phyloP scores from a whole-genome alignment of 1,284 basidiomycete species.

The Tylopilus orsonianus region DNA sequence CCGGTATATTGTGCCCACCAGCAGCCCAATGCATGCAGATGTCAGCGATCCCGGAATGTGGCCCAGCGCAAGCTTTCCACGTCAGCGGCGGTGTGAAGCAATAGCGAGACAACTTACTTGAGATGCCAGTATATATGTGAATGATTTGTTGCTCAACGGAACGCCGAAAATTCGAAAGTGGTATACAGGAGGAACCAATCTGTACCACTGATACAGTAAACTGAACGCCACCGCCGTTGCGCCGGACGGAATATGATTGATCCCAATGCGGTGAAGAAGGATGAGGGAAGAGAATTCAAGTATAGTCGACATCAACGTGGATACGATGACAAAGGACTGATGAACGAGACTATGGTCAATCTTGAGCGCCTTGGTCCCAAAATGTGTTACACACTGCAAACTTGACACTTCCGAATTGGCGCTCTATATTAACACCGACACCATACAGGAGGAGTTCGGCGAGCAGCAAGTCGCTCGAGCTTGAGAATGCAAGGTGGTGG shows the following conservation, averaged over 20 bases:
- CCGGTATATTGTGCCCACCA: conserved; percentile 76
- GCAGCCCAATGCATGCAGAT: conserved; percentile 61
- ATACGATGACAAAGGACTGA: conserved; percentile 76
- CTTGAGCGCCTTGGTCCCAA: neutral
- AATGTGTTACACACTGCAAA: conserved; percentile 69
- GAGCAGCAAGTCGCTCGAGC: conserved; percentile 83
- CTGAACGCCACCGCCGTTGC: conserved; percentile 71
- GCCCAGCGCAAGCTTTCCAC: conserved; percentile 61
- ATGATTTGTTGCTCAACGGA: conserved; percentile 73
- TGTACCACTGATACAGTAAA: conserved; percentile 78
- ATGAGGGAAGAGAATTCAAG: conserved; percentile 66
- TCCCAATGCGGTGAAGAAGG: conserved; percentile 58
- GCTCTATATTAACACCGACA: conserved; percentile 72
- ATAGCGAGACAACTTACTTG: conserved; percentile 47
- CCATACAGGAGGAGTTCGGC: conserved; percentile 76
- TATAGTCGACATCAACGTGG: conserved; percentile 63
- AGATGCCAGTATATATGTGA: conserved; percentile 64
- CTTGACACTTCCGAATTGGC: conserved; percentile 85
- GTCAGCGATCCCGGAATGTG: conserved; percentile 64
- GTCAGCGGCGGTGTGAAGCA: conserved; percentile 2
- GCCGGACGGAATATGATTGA: conserved; percentile 76
- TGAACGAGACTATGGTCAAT: conserved; percentile 3
- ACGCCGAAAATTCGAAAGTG: conserved; percentile 74
- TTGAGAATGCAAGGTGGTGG: conserved; percentile 80
- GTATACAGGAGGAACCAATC: conserved; percentile 77